Conservation (phyloP, 345 rosid genomes). For the Stellera chamaejasme region DNA sequence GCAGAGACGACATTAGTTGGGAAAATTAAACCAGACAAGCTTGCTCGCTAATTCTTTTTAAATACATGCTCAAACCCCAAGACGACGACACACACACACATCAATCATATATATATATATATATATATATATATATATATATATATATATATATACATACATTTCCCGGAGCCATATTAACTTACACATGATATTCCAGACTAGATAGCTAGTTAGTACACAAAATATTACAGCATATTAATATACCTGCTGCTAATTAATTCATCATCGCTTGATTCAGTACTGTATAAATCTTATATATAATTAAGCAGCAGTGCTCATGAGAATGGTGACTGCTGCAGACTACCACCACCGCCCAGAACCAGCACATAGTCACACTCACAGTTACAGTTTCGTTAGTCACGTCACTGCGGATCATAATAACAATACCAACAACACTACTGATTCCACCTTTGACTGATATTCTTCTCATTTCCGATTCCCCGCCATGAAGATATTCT, state of each 20-base stretch:
- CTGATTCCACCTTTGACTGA: too few species aligned
- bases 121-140: too few species aligned
- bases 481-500: slow-evolving; percentile 65
- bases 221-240: too few species aligned
- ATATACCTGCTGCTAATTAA: slow-evolving; percentile 5
- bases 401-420: slow-evolving; percentile 27
- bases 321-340: too few species aligned
- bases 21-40: slow-evolving; percentile 4
- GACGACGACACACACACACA: slow-evolving; percentile 35
- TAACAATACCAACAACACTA: neutral
- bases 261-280: neutral
- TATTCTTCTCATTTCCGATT: too few species aligned
- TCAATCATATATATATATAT: too few species aligned
- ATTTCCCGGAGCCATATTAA: slow-evolving; percentile 40
- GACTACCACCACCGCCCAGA: neutral
- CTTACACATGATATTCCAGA: too few species aligned
- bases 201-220: slow-evolving; percentile 25
- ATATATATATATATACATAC: too few species aligned
- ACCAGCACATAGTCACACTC: slow-evolving; percentile 22
- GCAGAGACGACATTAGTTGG: slow-evolving; percentile 13
- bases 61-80: slow-evolving; percentile 20
- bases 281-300: slow-evolving; percentile 7
- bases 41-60: slow-evolving; percentile 9
- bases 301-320: too few species aligned
- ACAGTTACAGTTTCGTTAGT: slow-evolving; percentile 38